phyloP scores from a whole-genome alignment of 2,329 filamentous ascomycete species.

The Diaporthe ilicicola region DNA sequence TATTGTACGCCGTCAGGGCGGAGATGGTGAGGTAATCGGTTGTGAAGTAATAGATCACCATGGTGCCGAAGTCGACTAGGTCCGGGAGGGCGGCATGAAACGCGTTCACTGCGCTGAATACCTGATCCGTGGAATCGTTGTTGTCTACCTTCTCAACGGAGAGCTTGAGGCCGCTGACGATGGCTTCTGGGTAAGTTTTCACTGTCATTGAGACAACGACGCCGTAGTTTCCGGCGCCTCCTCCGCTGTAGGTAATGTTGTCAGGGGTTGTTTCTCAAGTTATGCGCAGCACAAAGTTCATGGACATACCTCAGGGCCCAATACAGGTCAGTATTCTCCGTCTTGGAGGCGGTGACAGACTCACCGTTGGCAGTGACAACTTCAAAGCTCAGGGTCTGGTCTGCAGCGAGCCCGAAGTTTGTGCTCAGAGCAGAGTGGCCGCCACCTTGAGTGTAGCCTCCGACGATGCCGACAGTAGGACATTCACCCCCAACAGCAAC shows the following conservation, averaged over 20 bases:
- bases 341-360: constrained; percentile 49
- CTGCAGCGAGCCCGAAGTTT: constrained; percentile 57
- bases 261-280: neutral
- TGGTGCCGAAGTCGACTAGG: constrained; percentile 40
- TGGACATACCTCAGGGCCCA: constrained; percentile 51
- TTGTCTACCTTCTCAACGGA: constrained; percentile 30
- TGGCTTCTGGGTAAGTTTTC: constrained; percentile 36
- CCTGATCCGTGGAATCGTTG: constrained; percentile 30
- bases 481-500: constrained; percentile 36
- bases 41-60: constrained; percentile 39
- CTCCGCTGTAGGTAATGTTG: constrained; percentile 43
- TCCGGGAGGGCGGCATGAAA: constrained; percentile 38
- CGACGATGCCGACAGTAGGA: constrained; percentile 57
- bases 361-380: constrained; percentile 56
- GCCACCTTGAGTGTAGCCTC: constrained; percentile 58
- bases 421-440: constrained; percentile 62
- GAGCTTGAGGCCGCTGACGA: constrained; percentile 36
- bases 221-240: constrained; percentile 48
- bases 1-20: constrained; percentile 42
- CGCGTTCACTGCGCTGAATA: constrained; percentile 36
- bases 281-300: neutral
- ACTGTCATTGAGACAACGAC: constrained; percentile 43
- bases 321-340: constrained; percentile 56
- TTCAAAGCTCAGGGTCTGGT: constrained; percentile 57
- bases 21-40: constrained; percentile 36